Percentiles rank a stretch among this genome's conserved stretches.
These are phyloP conservation scores for Teratosphaeria zuluensis DNA, from an alignment of 2,329 filamentous ascomycete species.

Conservation along the genomic window DNA sequence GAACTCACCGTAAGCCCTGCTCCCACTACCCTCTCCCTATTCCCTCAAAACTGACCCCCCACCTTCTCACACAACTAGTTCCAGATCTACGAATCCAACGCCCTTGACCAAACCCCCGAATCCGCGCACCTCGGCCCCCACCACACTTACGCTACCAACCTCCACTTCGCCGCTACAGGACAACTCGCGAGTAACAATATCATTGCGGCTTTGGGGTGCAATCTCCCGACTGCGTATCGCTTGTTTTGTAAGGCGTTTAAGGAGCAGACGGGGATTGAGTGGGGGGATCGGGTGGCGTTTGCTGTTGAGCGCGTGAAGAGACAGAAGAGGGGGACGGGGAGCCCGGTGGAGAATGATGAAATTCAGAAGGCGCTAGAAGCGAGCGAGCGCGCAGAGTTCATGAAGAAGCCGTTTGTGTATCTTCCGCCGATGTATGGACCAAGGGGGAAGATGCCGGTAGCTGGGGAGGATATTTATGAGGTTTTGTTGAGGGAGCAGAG, in stretches of 20 bases:
- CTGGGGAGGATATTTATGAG: neutral
- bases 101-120: conserved; percentile 38
- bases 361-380: neutral
- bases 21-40: neutral
- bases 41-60: neutral
- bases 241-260: conserved; percentile 32
- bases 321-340: neutral
- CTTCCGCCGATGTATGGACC: conserved; percentile 13
- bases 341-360: neutral
- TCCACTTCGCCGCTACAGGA: conserved; percentile 15
- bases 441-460: conserved; percentile 9
- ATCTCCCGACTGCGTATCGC: conserved; percentile 25
- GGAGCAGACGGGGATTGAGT: conserved; percentile 30
- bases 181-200: conserved; percentile 13
- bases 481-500: neutral
- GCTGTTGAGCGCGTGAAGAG: conserved; percentile 10
- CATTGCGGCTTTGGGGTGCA: conserved; percentile 23
- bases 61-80: conserved; percentile 6
- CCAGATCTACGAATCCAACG: conserved; percentile 59
- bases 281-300: conserved; percentile 30
- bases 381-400: conserved; percentile 2
- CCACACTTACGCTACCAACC: conserved; percentile 51
- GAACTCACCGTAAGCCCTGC: conserved; percentile 43
- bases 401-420: conserved; percentile 10
- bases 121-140: conserved; percentile 26